Percentiles rank a stretch among this genome's conserved stretches.
Evolutionary conservation across 2,329 filamentous ascomycete genomes (phyloP).

Genomic region (Verticillium nubilum): DNA sequence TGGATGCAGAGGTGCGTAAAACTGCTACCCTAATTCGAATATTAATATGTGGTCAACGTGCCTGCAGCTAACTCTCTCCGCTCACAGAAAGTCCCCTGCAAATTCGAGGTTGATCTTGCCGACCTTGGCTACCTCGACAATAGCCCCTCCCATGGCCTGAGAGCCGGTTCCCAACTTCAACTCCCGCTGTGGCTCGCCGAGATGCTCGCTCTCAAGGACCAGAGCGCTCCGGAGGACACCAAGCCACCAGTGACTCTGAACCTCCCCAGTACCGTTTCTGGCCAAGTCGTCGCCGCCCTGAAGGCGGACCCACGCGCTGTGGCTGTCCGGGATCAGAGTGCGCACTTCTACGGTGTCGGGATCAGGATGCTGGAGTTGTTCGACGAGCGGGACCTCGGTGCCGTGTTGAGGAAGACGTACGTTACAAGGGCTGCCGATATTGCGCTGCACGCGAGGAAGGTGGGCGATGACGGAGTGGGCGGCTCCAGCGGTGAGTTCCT

Average conservation of each 20-base stretch:
- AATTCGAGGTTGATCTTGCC: conserved; percentile 84
- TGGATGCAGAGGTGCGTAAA: conserved; percentile 70
- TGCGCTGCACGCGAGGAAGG: conserved; percentile 83
- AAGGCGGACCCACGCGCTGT: conserved; percentile 87
- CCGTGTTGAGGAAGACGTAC: conserved; percentile 73
- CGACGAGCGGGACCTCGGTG: conserved; percentile 72
- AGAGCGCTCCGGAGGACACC: conserved; percentile 28
- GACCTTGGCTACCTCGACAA: conserved; percentile 87
- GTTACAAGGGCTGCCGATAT: conserved; percentile 76
- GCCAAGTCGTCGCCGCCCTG: conserved; percentile 79
- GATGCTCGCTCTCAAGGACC: conserved; percentile 73
- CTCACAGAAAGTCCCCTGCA: conserved; percentile 84
- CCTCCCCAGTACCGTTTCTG: conserved; percentile 70
- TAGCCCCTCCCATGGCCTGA: conserved; percentile 65
- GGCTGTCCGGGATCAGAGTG: conserved; percentile 73
- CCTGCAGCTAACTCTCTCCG: neutral
- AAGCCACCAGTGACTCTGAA: conserved; percentile 71
- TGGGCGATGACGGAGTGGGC: conserved; percentile 57
- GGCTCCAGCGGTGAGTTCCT: conserved; percentile 75
- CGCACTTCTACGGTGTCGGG: conserved; percentile 83
- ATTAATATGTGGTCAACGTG: too few relatives aligned
- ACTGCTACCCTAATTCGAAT: neutral
- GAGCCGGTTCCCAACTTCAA: conserved; percentile 71
- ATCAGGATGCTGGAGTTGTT: conserved; percentile 85
- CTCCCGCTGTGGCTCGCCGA: conserved; percentile 93